phyloP scores from a whole-genome alignment of 2,329 filamentous ascomycete genomes.

The Trichoderma brevicompactum region DNA sequence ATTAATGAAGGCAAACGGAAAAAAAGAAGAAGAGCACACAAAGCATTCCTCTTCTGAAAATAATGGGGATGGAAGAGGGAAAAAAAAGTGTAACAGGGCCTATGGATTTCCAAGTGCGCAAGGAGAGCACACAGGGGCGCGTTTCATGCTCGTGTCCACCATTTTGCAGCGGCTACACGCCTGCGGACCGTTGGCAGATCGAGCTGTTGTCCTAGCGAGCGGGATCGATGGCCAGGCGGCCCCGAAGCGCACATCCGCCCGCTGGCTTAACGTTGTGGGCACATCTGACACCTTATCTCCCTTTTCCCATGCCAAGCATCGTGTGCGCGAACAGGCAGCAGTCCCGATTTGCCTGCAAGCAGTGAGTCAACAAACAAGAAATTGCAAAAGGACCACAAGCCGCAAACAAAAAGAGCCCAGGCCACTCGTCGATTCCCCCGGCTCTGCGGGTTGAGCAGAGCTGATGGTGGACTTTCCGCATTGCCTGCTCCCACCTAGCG shows the following conservation, averaged over 20 bases:
- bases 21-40: background rate
- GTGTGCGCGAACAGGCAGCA: background rate
- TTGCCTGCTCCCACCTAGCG: background rate
- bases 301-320: background rate
- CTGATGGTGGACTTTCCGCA: background rate
- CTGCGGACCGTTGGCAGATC: conserved; percentile 3
- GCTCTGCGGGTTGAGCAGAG: background rate
- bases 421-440: background rate
- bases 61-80: background rate
- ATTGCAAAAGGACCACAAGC: background rate
- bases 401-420: background rate
- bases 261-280: conserved; percentile 6
- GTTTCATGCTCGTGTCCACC: background rate
- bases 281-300: conserved; percentile 13
- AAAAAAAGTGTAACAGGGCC: background rate
- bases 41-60: background rate
- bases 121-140: background rate
- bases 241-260: conserved; percentile 10
- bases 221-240: conserved; percentile 19
- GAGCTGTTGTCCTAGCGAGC: conserved; percentile 15
- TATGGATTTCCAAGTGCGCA: background rate
- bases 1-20: background rate
- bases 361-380: no score
- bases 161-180: background rate
- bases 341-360: no score